phyloP scores from a whole-genome alignment of 2,329 filamentous ascomycete genomes.

The Colletotrichum orchidophilum region DNA sequence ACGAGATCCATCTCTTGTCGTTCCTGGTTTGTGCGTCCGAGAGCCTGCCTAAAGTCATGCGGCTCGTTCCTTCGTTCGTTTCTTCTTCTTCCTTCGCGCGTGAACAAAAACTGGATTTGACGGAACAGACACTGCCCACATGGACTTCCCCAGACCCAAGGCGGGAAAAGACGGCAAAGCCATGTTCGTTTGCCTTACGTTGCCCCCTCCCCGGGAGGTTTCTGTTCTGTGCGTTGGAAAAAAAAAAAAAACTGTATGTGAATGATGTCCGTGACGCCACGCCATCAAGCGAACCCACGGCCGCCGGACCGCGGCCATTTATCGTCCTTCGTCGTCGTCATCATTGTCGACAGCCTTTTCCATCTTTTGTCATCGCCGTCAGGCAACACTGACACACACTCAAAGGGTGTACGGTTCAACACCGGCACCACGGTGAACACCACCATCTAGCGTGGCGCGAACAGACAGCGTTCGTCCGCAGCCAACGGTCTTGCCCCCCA shows the following conservation, averaged over 20 bases:
- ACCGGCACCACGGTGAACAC: neutral
- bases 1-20: neutral
- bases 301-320: neutral
- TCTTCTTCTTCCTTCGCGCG: neutral
- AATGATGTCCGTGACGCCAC: neutral
- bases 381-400: neutral
- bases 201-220: neutral
- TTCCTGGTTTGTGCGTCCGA: neutral
- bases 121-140: neutral
- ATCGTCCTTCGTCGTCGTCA: neutral
- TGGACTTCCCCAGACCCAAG: neutral
- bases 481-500: conserved; percentile 12
- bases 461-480: conserved; percentile 22
- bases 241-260: neutral
- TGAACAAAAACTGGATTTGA: neutral
- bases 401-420: neutral
- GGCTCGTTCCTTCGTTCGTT: conserved; percentile 1
- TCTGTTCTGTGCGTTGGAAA: neutral
- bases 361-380: neutral
- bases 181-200: neutral
- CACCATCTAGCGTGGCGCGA: conserved; percentile 18
- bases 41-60: neutral
- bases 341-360: neutral
- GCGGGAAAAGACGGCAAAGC: neutral
- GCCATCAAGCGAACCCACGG: neutral